Percentiles rank a stretch among this genome's conserved stretches.
Conservation (phyloP, 1,139 yeast species). For the Magnusiomyces paraingens region DNA sequence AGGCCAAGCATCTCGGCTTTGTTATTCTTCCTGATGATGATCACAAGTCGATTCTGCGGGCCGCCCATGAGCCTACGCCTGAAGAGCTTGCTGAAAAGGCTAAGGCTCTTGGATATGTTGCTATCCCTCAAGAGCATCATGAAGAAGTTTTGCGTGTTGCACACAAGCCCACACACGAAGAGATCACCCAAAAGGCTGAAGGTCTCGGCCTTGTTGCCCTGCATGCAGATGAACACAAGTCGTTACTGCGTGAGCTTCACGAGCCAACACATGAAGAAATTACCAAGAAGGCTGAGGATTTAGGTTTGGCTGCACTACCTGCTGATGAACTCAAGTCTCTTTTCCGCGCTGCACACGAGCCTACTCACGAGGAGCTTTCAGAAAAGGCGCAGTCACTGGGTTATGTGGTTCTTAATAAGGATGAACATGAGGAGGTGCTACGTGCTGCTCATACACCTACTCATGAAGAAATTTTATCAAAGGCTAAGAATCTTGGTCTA, state of each 20-base stretch:
- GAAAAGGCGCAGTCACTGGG: conserved; percentile 40
- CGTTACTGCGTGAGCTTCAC: conserved; percentile 23
- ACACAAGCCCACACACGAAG: conserved; percentile 16
- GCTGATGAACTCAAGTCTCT: conserved; percentile 20
- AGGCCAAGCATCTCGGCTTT: conserved; percentile 25
- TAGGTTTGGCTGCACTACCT: conserved; percentile 26
- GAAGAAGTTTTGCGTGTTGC: conserved; percentile 22
- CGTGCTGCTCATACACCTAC: conserved; percentile 20
- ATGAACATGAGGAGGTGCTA: conserved; percentile 9
- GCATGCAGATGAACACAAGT: conserved; percentile 33
- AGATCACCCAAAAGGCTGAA: conserved; percentile 16
- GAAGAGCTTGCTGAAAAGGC: conserved; percentile 12
- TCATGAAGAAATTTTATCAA: conserved; percentile 17
- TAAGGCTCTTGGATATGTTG: conserved; percentile 9
- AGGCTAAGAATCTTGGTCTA: conserved; percentile 25
- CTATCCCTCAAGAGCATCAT: conserved; percentile 7
- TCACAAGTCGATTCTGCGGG: conserved; percentile 1
- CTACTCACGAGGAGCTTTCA: conserved; percentile 37
- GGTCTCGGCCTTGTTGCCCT: conserved; percentile 39
- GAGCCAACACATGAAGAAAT: conserved; percentile 22
- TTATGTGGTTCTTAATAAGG: conserved; percentile 14
- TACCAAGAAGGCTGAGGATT: conserved; percentile 31
- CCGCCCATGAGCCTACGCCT: conserved; percentile 10
- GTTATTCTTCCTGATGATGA: conserved; percentile 8
- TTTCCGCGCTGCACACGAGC: conserved; percentile 22